A percentile compares a stretch with the other conserved stretches of the same genome.
These are phyloP conservation scores for Russula griseocarnosa DNA, from an alignment of 768 basidiomycete species.

Conservation along the genomic window DNA sequence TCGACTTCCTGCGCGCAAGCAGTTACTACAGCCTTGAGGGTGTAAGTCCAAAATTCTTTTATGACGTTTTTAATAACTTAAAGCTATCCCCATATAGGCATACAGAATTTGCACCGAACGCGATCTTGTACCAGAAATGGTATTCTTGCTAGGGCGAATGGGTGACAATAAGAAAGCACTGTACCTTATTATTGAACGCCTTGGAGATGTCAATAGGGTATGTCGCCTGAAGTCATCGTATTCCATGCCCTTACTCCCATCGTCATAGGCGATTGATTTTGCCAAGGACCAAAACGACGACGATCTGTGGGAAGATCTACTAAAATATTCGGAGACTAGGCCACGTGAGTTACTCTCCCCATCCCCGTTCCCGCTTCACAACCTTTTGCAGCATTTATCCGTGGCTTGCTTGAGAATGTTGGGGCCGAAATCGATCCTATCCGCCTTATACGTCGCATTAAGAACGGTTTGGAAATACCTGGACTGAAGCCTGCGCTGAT, in stretches of 20 bases:
- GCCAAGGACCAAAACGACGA: constrained; percentile 96
- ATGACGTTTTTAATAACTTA: neutral
- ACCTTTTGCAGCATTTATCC: constrained; percentile 70
- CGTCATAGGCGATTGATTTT: constrained; percentile 71
- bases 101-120: constrained; percentile 80
- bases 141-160: constrained; percentile 95
- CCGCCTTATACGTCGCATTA: constrained; percentile 88
- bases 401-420: constrained; percentile 91
- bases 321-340: constrained; percentile 90
- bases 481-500: constrained; percentile 91
- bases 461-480: constrained; percentile 93
- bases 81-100: constrained; percentile 49
- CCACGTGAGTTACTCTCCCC: constrained; percentile 52
- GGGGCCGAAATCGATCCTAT: constrained; percentile 96
- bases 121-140: constrained; percentile 93
- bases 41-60: constrained; percentile 39
- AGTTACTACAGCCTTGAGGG: constrained; percentile 87
- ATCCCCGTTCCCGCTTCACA: constrained; percentile 10
- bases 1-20: constrained; percentile 89
- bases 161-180: constrained; percentile 95
- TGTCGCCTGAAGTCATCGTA: constrained; percentile 29
- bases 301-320: constrained; percentile 95
- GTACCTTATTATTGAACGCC: constrained; percentile 88
- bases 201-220: constrained; percentile 88
- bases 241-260: neutral